Evolutionary conservation across 805 yeast genomes (phyloP).

Genomic region (Yarrowia sp.): DNA sequence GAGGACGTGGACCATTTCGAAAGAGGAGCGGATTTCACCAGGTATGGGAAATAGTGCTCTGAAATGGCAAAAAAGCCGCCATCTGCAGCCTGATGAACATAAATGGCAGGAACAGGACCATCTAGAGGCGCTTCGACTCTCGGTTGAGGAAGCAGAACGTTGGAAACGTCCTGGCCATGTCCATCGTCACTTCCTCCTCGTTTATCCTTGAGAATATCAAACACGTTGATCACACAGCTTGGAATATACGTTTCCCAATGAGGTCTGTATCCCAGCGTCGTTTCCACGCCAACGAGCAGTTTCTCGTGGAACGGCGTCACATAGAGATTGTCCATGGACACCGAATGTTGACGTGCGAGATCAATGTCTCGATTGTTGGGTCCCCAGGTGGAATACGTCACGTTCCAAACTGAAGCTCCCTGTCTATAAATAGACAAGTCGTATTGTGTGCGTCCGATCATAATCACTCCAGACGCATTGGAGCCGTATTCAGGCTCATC

Average conservation of each 20-base stretch:
- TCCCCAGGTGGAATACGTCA: slow-evolving; percentile 88
- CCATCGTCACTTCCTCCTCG: slow-evolving; percentile 8
- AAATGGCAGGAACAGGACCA: slow-evolving; percentile 56
- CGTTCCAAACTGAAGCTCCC: slow-evolving; percentile 77
- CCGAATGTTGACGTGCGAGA: slow-evolving; percentile 52
- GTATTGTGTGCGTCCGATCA: slow-evolving; percentile 52
- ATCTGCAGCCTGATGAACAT: slow-evolving; percentile 66
- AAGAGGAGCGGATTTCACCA: slow-evolving; percentile 79
- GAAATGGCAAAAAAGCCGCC: slow-evolving; percentile 88
- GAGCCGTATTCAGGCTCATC: slow-evolving; percentile 40
- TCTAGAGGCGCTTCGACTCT: slow-evolving; percentile 33
- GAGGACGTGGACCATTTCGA: slow-evolving; percentile 62
- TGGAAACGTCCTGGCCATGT: slow-evolving; percentile 40
- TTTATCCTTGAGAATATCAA: slow-evolving; percentile 65
- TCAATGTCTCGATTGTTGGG: slow-evolving; percentile 82
- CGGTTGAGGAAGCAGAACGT: slow-evolving; percentile 53
- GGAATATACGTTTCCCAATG: slow-evolving; percentile 81
- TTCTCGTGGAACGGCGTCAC: slow-evolving; percentile 86
- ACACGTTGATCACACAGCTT: slow-evolving; percentile 73
- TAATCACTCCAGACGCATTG: slow-evolving; percentile 42
- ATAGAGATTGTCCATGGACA: slow-evolving; percentile 73
- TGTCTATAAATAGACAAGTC: slow-evolving; percentile 69
- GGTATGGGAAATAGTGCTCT: slow-evolving; percentile 74
- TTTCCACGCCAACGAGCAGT: slow-evolving; percentile 72
- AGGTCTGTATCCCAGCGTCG: slow-evolving; percentile 62